These are phyloP conservation scores for Penicillium steckii DNA, from an alignment of 495 filamentous ascomycete species.

Conservation along the genomic window DNA sequence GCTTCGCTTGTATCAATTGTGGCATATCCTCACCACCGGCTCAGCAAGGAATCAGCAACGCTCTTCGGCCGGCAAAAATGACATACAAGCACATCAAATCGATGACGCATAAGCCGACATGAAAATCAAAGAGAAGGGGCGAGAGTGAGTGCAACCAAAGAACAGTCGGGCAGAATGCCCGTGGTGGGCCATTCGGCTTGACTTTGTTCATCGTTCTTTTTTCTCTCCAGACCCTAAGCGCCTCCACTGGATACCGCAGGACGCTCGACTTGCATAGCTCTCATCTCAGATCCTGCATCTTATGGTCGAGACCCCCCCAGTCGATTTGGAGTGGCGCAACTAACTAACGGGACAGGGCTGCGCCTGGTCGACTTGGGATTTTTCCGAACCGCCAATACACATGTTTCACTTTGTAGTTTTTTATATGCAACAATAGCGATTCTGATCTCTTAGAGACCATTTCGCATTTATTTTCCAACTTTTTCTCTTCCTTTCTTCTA, in stretches of 20 bases:
- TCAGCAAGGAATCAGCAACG: conserved; percentile 14
- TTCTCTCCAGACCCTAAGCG: conserved; percentile 14
- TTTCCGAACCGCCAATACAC: conserved; percentile 1
- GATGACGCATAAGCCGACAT: conserved; percentile 23
- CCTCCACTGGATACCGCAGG: not conserved
- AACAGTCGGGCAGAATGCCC: conserved; percentile 16
- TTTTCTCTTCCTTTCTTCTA: conserved; percentile 12
- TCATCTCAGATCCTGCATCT: conserved; percentile 23
- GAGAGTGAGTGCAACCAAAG: conserved; percentile 13
- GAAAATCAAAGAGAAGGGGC: conserved; percentile 11
- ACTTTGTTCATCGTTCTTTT: conserved; percentile 5
- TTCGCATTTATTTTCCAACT: conserved; percentile 15
- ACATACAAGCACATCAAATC: conserved; percentile 6
- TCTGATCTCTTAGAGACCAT: conserved; percentile 17
- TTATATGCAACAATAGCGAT: conserved; percentile 8
- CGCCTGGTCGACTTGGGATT: conserved; percentile 1
- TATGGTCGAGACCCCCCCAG: conserved; percentile 15
- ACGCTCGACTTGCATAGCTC: conserved; percentile 5
- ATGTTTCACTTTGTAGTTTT: conserved; percentile 1
- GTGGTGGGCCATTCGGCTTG: conserved; percentile 27
- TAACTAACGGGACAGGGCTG: conserved; percentile 1
- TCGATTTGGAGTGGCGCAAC: conserved; percentile 15
- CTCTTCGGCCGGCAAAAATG: conserved; percentile 22
- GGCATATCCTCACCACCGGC: conserved; percentile 3
- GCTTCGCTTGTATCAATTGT: conserved; percentile 12